Evolutionary conservation across 768 basidiomycete genomes (phyloP), one percentile per base, ranked within the genome.

Genomic region (Xerocomellus intermedius): DNA sequence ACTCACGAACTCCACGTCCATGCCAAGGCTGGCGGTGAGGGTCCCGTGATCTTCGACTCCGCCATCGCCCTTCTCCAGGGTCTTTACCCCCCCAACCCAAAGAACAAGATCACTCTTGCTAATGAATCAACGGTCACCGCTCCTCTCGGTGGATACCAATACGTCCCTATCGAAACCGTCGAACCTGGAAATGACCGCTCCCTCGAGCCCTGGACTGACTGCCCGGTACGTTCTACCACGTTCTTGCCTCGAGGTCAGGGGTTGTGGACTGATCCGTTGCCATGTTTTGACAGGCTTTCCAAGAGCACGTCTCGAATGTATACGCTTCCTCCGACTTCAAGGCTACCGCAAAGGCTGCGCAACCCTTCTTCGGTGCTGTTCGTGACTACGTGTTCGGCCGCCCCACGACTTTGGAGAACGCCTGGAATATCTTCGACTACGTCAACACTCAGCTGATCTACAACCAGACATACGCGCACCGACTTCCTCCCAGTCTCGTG

Each of bases 91-190:
- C 90, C 91, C n/a, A 87, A 80, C 66, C 73, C 76, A 10, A 77
- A 80, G 36, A 88, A 89, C 73, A 84, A 81, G 65, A 87, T 88
- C 61, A 77, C 77, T 7, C 84, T 95, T 16, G 92, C 92, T 3
- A 91, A 95, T 59, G 89, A 84, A 52, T 83, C 84, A 14, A 81
- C 77, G 24, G 75, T 94, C 59, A 70, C 81, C 21, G 83, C 88
- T 2, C 91, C 93, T 24, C 80, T 94, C 9, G 82, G 82, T 16
- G 89, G 90, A 3, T 94, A 93, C 70, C 90, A 93, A 72, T 94
- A 94, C 60, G 81, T 94, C 45, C 89, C 91, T 1, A 89, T 91
- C 30, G 87, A 92, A 75, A 91, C 90, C n/a, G 86, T 94, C 46
- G 89, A 91, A 69, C 87, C 91, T 28, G 80, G 79, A 50, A 89